Percentiles rank a stretch among this genome's conserved stretches.
These are phyloP conservation scores for Lobosporangium transversale DNA, from an alignment of 192 early-diverging fungal genomes.

Conservation along the genomic window DNA sequence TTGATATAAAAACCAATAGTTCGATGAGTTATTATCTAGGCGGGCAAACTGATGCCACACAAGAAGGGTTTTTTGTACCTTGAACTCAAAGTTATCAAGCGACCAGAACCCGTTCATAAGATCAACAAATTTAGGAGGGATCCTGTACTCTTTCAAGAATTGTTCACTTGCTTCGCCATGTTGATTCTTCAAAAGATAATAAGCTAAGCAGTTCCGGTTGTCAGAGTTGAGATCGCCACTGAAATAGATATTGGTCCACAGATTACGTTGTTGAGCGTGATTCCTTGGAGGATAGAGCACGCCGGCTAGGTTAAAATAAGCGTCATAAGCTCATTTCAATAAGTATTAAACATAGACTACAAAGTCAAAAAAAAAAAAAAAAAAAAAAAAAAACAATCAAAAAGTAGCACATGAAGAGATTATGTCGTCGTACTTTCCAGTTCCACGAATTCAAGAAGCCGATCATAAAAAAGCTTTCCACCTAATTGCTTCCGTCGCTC, in stretches of 20 bases:
- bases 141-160: constrained; percentile 40
- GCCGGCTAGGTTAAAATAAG: constrained; percentile 13
- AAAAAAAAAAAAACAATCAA: neutral
- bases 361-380: neutral
- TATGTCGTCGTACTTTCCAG: constrained; percentile 39
- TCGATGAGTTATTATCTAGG: no score
- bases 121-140: constrained; percentile 43
- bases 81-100: constrained; percentile 49
- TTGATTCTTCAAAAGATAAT: constrained; percentile 43
- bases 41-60: no score
- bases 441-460: constrained; percentile 37
- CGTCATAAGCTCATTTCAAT: no score
- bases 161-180: constrained; percentile 34
- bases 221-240: constrained; percentile 38
- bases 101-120: constrained; percentile 53
- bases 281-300: constrained; percentile 39
- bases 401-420: no score
- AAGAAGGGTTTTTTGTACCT: constrained; percentile 9
- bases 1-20: neutral
- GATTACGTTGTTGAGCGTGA: constrained; percentile 31
- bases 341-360: neutral
- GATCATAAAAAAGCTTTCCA: constrained; percentile 48
- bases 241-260: constrained; percentile 50
- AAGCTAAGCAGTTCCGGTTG: constrained; percentile 46
- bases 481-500: constrained; percentile 25